Percentiles rank a stretch among this genome's conserved stretches.
Evolutionary conservation across 1,284 basidiomycete genomes (phyloP).

Genomic region (Rhodotorula sp.): DNA sequence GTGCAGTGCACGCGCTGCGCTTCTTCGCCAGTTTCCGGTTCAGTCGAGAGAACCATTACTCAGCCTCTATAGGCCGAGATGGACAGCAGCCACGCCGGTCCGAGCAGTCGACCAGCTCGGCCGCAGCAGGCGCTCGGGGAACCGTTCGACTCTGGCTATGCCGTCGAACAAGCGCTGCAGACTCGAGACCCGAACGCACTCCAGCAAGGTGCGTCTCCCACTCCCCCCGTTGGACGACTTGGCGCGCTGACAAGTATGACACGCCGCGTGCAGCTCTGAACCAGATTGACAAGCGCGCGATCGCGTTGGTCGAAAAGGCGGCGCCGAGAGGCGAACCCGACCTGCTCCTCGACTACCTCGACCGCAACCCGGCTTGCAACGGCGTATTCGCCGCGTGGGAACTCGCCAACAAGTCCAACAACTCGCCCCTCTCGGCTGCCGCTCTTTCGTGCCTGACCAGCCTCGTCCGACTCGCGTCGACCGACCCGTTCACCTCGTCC

Average conservation of each 20-base stretch:
- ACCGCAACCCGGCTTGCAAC: conserved; percentile 25
- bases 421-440: conserved; percentile 34
- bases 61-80: no score
- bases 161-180: conserved; percentile 27
- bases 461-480: conserved; percentile 34
- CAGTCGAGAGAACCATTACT: no score
- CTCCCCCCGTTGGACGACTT: no score
- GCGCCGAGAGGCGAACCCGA: conserved; percentile 14
- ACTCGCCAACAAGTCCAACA: conserved; percentile 38
- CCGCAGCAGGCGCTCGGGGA: conserved; percentile 10
- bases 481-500: conserved; percentile 30
- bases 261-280: conserved; percentile 22
- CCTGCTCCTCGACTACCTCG: conserved; percentile 35
- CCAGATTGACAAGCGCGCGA: conserved; percentile 33
- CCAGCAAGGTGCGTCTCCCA: conserved; percentile 13
- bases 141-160: conserved; percentile 21
- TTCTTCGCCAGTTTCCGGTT: no score
- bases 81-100: neutral
- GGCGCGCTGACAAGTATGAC: no score
- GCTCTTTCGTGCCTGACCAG: conserved; percentile 35
- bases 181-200: conserved; percentile 21
- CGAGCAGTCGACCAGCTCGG: neutral
- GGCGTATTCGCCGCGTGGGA: conserved; percentile 39
- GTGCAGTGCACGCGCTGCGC: no score
- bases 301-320: conserved; percentile 22